Conservation (phyloP, 305 asterid species). For the Solanum hybrid region DNA sequence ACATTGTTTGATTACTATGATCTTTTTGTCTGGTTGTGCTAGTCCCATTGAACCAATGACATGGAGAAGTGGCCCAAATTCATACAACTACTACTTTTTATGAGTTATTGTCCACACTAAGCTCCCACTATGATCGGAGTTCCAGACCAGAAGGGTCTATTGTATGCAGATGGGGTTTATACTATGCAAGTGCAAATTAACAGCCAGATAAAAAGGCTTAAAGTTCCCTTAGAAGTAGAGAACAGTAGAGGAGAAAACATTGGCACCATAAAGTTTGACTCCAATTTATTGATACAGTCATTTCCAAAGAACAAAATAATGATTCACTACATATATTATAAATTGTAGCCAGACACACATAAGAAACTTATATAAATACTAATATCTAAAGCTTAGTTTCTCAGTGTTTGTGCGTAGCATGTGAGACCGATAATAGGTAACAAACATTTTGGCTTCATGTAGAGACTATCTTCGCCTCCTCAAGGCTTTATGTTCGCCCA, state of each 20-base stretch:
- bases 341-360: background rate
- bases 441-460: background rate
- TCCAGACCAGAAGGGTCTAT: background rate
- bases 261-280: background rate
- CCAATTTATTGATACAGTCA: constrained; percentile 4
- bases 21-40: background rate
- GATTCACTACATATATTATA: background rate
- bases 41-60: background rate
- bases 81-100: background rate
- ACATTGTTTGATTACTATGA: background rate
- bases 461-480: background rate
- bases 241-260: background rate
- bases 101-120: background rate
- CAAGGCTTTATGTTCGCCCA: background rate
- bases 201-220: background rate
- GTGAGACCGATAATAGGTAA: background rate
- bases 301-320: constrained; percentile 3
- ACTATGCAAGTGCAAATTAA: background rate
- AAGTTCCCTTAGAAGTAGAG: background rate
- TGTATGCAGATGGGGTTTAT: background rate
- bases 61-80: background rate
- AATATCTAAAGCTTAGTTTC: background rate
- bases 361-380: background rate
- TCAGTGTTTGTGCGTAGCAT: background rate
- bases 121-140: background rate